These are phyloP conservation scores for Limtongozyma cylindracea DNA, from an alignment of 805 yeast genomes.

Conservation along the genomic window DNA sequence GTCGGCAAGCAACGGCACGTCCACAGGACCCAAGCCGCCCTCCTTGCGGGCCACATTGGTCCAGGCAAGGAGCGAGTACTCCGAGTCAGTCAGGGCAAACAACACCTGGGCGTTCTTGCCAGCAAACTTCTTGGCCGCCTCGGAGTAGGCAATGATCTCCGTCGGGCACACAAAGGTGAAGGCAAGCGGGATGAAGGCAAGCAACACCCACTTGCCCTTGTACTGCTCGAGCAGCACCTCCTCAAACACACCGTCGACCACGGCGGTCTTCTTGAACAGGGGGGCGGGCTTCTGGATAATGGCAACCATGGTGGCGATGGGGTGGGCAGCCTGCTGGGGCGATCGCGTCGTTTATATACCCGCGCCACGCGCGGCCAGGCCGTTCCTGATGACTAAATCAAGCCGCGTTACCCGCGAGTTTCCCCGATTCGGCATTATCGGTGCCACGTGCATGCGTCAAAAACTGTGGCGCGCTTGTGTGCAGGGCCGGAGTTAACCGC, in stretches of 20 bases:
- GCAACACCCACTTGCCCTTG: constrained; percentile 94
- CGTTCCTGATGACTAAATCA: too few species aligned
- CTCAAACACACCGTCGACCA: constrained; percentile 88
- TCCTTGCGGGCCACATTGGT: constrained; percentile 89
- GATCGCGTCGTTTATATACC: too few species aligned
- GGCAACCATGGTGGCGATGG: constrained; percentile 40
- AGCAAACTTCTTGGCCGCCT: constrained; percentile 74
- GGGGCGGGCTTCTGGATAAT: constrained; percentile 93
- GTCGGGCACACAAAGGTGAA: constrained; percentile 99
- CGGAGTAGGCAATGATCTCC: constrained; percentile 96
- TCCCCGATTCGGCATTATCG: too few species aligned
- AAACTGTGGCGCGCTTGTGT: too few species aligned
- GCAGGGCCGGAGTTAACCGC: too few species aligned
- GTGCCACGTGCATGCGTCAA: too few species aligned
- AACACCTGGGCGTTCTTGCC: constrained; percentile 73
- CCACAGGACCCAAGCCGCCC: constrained; percentile 93
- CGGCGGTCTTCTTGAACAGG: constrained; percentile 88
- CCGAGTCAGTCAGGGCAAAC: constrained; percentile 96
- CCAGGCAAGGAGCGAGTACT: constrained; percentile 95
- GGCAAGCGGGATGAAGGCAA: constrained; percentile 96
- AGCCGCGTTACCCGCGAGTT: too few species aligned
- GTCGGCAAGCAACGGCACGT: constrained; percentile 90
- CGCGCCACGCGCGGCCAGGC: too few species aligned
- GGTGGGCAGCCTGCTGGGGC: too few species aligned
- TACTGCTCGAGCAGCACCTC: constrained; percentile 84